Base-by-base conservation (phyloP, 2,329 filamentous ascomycete species). In the Exophiala dermatitidis region DNA sequence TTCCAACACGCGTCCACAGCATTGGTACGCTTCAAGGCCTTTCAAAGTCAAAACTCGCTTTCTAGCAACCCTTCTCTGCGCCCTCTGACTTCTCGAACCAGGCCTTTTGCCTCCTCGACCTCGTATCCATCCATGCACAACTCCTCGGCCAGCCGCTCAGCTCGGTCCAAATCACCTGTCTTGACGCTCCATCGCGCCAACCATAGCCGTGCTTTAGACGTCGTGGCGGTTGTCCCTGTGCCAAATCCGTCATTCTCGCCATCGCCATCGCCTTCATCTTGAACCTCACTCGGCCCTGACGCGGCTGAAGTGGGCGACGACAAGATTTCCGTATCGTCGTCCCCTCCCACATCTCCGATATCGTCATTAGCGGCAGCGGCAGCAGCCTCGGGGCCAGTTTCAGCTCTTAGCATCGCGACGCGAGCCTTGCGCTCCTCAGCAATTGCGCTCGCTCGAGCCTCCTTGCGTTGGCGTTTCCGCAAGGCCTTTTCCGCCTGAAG, bases 61-160 rank as follows among this genome's bases (percentile, higher is more conserved):
- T 45, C 33, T 10, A 53, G 29, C 37, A 45, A 60, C 2, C 59
- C 68, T 31, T 88, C 86, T 69, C 90, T 78, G 60, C 87, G 80
- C 3, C 86, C 86, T 62, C 90, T 79, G 8, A 95, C 84, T 69
- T 97, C 91, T 57, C 89, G 80, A 57, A 95, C 86, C 62, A 97
- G 74, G 2, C 90, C 89, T 72, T 97, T 97, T 30, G 93, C 93
- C 70, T 98, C 93, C 68, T 98, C 93, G 1, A 97, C 89, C 70
- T 97, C 93, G 29, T 94, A 84, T 0, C 93, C 93, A 69, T 98
- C 93, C 70, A 96, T 89, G 67, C 90, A 96, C 43, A 98, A 74
- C 71, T 98, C 93, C 57, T 85, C 89, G 0, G 90, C 90, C 40
- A 97, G 73, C 58, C 88, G 82, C 71, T 86, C 86, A 3, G 89